Evolutionary conservation across 257 asterid species (phyloP), one percentile per base, ranked within the genome.

Genomic region (Salvia hispanica): DNA sequence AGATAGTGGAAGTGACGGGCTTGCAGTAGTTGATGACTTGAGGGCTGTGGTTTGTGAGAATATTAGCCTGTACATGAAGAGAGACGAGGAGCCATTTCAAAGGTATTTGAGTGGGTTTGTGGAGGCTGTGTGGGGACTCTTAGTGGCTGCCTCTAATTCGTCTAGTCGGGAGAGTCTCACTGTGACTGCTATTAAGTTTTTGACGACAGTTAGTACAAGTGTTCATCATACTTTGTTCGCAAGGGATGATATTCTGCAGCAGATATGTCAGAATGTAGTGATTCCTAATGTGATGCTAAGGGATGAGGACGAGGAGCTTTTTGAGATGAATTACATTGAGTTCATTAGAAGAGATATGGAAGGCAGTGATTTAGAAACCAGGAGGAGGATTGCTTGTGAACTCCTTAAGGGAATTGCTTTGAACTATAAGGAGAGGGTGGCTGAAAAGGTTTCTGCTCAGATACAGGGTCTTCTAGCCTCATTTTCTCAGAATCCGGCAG

Each of bases 351-450:
- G 98, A 83, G 99, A 94, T 75, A 88, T 94, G 98, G 96, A 91
- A 82, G 96, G 96, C 73, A 91, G 99, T 74, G 96, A 94, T 78
- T 82, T 87, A 21, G 99, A 89, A 82, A 94, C 98, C 2, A 78
- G 98, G 81, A 85, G 99, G 83, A 87, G 99, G 84, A 89, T 91
- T 73, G 93, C 96, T 33, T 94, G 98, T 77, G 99, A 94, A 75
- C 99, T 89, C 69, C 91, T 91, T 2, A 94, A 91, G 86, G 99
- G 99, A 45, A 88, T 94, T 74, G 96, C 93, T 54, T 55, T 58
- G 72, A 81, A 83, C 72, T 91, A 85, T 76, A 89, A 91, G 82
- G 96, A 78, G 45, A 89, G 78, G 76, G 98, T 94, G 47, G 83
- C 86, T 0, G 86, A 82, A 76, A 91, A 84, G 81, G 90, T 87